These are phyloP conservation scores for Dictyostelium purpureum DNA, from an alignment of 78 protist genomes.

Conservation along the genomic window DNA sequence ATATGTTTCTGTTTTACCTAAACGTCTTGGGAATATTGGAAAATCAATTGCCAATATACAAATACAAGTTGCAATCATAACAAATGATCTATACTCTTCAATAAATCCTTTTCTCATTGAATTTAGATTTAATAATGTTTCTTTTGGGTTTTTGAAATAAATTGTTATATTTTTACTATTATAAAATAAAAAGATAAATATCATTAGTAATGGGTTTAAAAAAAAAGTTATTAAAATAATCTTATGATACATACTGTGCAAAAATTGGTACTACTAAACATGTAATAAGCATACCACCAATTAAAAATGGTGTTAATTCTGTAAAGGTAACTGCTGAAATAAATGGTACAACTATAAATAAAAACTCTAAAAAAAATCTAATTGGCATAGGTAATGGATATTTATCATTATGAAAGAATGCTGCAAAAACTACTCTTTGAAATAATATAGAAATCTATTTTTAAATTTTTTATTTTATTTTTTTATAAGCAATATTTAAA, in stretches of 20 bases:
- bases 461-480: background rate
- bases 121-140: slow-evolving; percentile 27
- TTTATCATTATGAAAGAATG: slow-evolving; percentile 21
- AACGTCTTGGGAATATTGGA: slow-evolving; percentile 86
- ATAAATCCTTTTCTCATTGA: slow-evolving; percentile 65
- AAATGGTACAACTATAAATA: slow-evolving; percentile 28
- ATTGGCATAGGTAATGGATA: slow-evolving; percentile 14
- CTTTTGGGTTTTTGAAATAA: slow-evolving; percentile 18
- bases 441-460: slow-evolving; percentile 48
- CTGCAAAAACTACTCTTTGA: slow-evolving; percentile 69
- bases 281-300: slow-evolving; percentile 35
- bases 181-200: background rate
- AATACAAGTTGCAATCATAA: slow-evolving; percentile 75
- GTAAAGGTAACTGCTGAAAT: slow-evolving; percentile 39
- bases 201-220: background rate
- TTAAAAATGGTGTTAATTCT: slow-evolving; percentile 9
- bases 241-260: slow-evolving; percentile 28
- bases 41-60: slow-evolving; percentile 93
- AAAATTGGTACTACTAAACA: slow-evolving; percentile 51
- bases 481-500: background rate
- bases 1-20: slow-evolving; percentile 90
- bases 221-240: background rate
- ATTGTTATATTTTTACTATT: slow-evolving; percentile 4
- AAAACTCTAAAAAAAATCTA: slow-evolving; percentile 40
- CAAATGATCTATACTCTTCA: slow-evolving; percentile 68